phyloP scores from a whole-genome alignment of 2,329 filamentous ascomycete species.

The Byssochlamys sp. region DNA sequence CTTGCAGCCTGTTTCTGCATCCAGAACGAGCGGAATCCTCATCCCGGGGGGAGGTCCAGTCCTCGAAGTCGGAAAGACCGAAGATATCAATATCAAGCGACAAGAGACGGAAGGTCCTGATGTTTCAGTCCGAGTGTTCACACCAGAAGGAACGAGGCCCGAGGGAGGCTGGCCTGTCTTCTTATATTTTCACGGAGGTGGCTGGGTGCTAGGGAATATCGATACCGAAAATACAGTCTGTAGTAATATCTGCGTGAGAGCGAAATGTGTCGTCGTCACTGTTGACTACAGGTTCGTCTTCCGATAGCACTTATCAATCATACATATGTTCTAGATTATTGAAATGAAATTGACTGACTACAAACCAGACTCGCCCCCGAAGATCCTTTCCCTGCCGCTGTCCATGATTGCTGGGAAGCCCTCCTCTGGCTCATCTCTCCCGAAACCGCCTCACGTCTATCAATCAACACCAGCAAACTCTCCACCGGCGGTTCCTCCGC shows the following conservation, averaged over 20 bases:
- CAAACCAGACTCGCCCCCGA: conserved; percentile 46
- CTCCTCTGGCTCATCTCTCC: conserved; percentile 41
- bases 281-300: conserved; percentile 45
- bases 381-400: conserved; percentile 47
- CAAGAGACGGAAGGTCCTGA: conserved; percentile 40
- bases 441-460: conserved; percentile 29
- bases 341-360: background rate
- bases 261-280: conserved; percentile 45
- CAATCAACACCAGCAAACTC: conserved; percentile 36
- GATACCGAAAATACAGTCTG: conserved; percentile 50
- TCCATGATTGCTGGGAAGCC: conserved; percentile 49
- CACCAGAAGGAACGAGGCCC: conserved; percentile 37
- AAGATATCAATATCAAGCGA: conserved; percentile 37
- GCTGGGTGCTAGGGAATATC: conserved; percentile 51
- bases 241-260: conserved; percentile 44
- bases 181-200: conserved; percentile 51
- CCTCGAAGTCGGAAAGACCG: conserved; percentile 39
- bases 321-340: background rate
- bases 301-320: background rate
- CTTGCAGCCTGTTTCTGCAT: conserved; percentile 44
- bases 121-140: conserved; percentile 43
- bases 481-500: conserved; percentile 45
- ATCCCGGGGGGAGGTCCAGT: conserved; percentile 45
- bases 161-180: conserved; percentile 46
- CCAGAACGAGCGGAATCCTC: conserved; percentile 42